Evolutionary conservation across 2,329 filamentous ascomycete genomes (phyloP).

Genomic region (Hypoxylon sp.): DNA sequence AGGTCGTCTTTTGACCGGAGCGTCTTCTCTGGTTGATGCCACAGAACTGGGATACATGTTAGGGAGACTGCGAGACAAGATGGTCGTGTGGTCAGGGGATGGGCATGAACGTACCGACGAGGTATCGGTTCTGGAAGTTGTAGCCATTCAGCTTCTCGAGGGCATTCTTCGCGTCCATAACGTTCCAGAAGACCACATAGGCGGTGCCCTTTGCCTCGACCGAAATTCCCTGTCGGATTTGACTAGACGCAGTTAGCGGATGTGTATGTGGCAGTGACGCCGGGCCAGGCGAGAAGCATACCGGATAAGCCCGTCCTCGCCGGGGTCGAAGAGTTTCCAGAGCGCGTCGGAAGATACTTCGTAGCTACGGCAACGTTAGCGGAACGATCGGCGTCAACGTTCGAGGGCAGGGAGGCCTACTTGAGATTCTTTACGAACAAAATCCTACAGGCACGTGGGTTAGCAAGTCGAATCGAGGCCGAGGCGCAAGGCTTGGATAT

Average conservation of each 20-base stretch:
- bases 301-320: constrained; percentile 45
- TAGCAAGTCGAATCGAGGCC: constrained; percentile 36
- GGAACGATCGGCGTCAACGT: constrained; percentile 72
- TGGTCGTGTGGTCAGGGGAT: constrained; percentile 11
- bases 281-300: constrained; percentile 48
- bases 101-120: constrained; percentile 77
- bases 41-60: constrained; percentile 57
- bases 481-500: constrained; percentile 8
- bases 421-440: constrained; percentile 99
- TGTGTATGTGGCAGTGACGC: constrained; percentile 64
- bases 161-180: constrained; percentile 97
- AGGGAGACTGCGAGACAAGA: constrained; percentile 5
- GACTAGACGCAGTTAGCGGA: constrained; percentile 63
- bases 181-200: constrained; percentile 99
- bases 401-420: constrained; percentile 65
- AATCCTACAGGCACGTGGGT: constrained; percentile 68
- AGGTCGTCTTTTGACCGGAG: constrained; percentile 91
- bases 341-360: constrained; percentile 98
- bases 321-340: constrained; percentile 86
- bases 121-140: constrained; percentile 99
- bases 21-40: constrained; percentile 72
- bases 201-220: constrained; percentile 98
- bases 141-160: constrained; percentile 99
- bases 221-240: constrained; percentile 98
- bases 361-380: constrained; percentile 70